Evolutionary conservation across 768 basidiomycete genomes (phyloP), one percentile per base, ranked within the genome.

Genomic region (Macrolepiota fuliginosa): DNA sequence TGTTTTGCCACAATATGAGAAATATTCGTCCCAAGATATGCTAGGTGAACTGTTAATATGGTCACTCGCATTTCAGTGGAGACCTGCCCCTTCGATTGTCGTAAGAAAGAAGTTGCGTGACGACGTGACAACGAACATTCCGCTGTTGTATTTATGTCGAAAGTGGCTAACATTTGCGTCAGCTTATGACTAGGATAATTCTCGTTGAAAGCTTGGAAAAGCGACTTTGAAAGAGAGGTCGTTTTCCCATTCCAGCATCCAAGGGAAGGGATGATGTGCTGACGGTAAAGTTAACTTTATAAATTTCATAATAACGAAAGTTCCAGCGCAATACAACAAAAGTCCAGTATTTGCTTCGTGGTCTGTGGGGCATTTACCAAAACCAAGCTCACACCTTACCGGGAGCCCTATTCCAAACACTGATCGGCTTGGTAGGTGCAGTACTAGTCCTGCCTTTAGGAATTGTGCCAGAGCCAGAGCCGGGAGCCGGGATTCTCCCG

Each of bases 321-420:
- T 22, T 49, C 47, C 24, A 49, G 24, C 11, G 24, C 25, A 13
- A 24, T 49, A 49, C 47, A 49, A 15, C 19, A 15, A 24, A 49
- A 49, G 47, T 49, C 47, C 25, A 15, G 25, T 13, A 19, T 13
- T 13, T 3, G 22, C 24, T 25, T 2, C 24, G 25, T 15, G 25
- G 22, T 22, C 7, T 49, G 37, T 2, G 24, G 17, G 12, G 10
- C 11, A 9, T 36, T 54, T 35, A 39, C 29, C 19, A 39, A 39
- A 53, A 42, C 36, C 29, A 42, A 35, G 13, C 32, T 61, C 22
- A 61, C 32, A 42, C 59, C 27, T 46, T 40, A 53, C 56, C 62
- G 17, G 51, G 42, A 11, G 52, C 62, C 29, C 53, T 64, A 54
- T 52, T 56, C 63, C 63, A 58, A 54, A 60, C 63, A 19, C 56